Evolutionary conservation across 805 yeast species (phyloP).

Genomic region (Ogataea pini): DNA sequence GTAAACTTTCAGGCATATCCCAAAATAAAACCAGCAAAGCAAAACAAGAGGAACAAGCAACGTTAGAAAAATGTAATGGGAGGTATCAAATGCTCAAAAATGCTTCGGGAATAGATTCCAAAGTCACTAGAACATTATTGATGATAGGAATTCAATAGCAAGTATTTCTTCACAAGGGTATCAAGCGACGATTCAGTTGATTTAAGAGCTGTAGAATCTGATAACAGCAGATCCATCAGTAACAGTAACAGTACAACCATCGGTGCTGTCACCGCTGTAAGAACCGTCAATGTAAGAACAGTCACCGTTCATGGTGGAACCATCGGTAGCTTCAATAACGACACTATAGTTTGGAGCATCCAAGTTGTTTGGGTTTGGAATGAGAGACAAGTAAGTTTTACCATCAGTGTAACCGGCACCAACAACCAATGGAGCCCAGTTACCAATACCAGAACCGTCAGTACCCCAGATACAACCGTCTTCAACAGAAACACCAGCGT

Average conservation of each 20-base stretch:
- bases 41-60: constrained; percentile 1
- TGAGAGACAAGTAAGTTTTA: constrained; percentile 79
- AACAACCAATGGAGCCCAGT: constrained; percentile 96
- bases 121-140: not conserved
- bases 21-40: constrained; percentile 3
- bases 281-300: constrained; percentile 45
- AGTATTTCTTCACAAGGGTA: constrained; percentile 8
- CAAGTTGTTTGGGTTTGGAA: constrained; percentile 91
- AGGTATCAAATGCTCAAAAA: not conserved
- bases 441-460: constrained; percentile 78
- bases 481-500: constrained; percentile 87
- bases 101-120: not conserved
- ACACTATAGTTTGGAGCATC: constrained; percentile 58
- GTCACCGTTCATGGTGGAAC: constrained; percentile 39
- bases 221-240: constrained; percentile 37
- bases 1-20: not conserved
- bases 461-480: constrained; percentile 97
- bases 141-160: not conserved
- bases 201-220: constrained; percentile 29
- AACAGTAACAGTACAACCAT: constrained; percentile 75
- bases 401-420: constrained; percentile 86
- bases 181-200: constrained; percentile 8
- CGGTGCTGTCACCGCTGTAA: constrained; percentile 57
- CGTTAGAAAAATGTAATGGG: not conserved
- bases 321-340: constrained; percentile 41